Base-by-base conservation (phyloP, 2,329 filamentous ascomycete genomes). In the Venturia carpophila region DNA sequence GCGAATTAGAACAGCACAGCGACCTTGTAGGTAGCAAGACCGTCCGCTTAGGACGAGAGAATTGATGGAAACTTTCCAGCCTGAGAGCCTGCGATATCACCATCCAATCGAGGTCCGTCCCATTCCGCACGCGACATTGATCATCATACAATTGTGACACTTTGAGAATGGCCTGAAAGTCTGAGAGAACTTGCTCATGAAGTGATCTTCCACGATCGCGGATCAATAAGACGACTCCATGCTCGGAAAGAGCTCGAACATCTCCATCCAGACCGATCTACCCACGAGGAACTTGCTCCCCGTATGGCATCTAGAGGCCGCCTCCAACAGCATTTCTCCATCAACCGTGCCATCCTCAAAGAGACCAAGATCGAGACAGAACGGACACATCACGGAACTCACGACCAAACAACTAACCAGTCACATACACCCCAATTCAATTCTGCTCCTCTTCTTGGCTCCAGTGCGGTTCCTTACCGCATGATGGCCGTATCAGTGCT, bases 401-500 rank as follows among this genome's bases (percentile, higher is more conserved):
- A 55, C 24, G 5, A 55, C 6, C 47, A 52, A 47, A 27, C 9
- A 45, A 27, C 3, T 19, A 10, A 52, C 47, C 47, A 52, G 10
- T 52, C 24, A 52, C 9, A 52, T 13, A 6, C 24, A 7, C 11
- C 47, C 13, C 10, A 52, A 24, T 52, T 52, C 47, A n/a, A 52
- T 24, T 34, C 24, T 17, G 13, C 49, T 34, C 49, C 49, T 55
- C 49, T 55, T 34, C 49, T 55, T 55, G 11, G 49, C 24, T 34
- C 49, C 49, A 55, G 5, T 55, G 49, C 49, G 49, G 49, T 24
- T 55, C 49, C 49, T 19, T 24, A 10, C 49, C 49, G 49, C 49
- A 55, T 55, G 24, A 13, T 5, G 47, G 47, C 13, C 30, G 47
- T n/a, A 52, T 52, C 6, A n/a, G 15, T 34, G 30, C 30, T 3